These are phyloP conservation scores for Polyrhizophydium stewartii DNA, from an alignment of 371 early-diverging fungal species.

Conservation along the genomic window DNA sequence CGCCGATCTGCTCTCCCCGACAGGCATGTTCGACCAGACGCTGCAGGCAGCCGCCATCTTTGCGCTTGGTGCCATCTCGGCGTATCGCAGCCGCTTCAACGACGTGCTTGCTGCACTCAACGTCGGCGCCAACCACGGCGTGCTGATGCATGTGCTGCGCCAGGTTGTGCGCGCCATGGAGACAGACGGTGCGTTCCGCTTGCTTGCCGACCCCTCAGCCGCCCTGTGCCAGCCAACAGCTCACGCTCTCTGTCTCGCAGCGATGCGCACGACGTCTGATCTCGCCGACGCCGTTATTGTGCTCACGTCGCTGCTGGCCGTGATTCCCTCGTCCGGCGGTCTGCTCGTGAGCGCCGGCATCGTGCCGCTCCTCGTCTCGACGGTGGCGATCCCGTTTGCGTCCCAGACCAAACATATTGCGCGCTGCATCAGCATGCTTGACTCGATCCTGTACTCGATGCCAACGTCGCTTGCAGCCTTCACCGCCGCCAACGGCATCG, in stretches of 20 bases:
- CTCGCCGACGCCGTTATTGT: slow-evolving; percentile 12
- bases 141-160: slow-evolving; percentile 55
- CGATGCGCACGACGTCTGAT: neutral
- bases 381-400: neutral
- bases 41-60: slow-evolving; percentile 74
- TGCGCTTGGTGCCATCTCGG: slow-evolving; percentile 78
- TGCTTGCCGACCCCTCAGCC: neutral
- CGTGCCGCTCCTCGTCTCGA: neutral
- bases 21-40: slow-evolving; percentile 27
- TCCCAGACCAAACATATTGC: neutral
- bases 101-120: slow-evolving; percentile 84
- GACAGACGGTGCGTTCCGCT: slow-evolving; percentile 19
- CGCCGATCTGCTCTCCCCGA: slow-evolving; percentile 41
- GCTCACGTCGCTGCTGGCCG: slow-evolving; percentile 32
- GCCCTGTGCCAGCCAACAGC: too few relatives aligned
- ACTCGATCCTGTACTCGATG: slow-evolving; percentile 75
- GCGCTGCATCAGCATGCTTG: slow-evolving; percentile 48
- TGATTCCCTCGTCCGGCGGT: neutral
- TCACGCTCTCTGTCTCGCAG: neutral
- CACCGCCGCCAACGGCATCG: slow-evolving; percentile 76
- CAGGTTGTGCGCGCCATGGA: slow-evolving; percentile 54
- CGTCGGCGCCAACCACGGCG: slow-evolving; percentile 91
- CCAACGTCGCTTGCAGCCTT: slow-evolving; percentile 74
- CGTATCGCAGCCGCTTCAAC: slow-evolving; percentile 66
- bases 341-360: neutral